phyloP scores from a whole-genome alignment of 345 rosid species.

The Corchorus olitorius region DNA sequence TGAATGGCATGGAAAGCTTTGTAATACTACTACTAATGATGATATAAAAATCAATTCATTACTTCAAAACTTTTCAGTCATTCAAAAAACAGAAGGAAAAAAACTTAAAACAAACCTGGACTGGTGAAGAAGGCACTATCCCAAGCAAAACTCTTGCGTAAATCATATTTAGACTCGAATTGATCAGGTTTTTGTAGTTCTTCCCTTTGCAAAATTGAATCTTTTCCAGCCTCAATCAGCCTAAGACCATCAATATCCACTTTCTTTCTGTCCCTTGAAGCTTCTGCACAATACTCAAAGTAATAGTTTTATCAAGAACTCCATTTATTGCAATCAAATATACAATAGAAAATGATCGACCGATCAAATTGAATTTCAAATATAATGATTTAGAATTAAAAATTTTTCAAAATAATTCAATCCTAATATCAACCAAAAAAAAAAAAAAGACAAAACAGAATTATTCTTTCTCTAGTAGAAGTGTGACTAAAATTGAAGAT shows the following conservation, averaged over 20 bases:
- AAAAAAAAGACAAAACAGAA: not conserved
- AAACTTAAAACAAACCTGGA: constrained; percentile 40
- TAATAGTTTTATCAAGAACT: not conserved
- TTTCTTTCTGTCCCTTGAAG: constrained; percentile 25
- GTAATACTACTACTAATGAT: too few species aligned
- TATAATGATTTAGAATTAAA: too few species aligned
- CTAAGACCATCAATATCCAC: constrained; percentile 24
- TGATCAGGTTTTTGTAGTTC: not conserved
- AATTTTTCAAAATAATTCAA: not conserved
- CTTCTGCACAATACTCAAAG: constrained; percentile 10
- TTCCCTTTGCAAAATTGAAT: not conserved
- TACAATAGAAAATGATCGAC: not conserved
- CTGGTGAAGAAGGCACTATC: constrained; percentile 66
- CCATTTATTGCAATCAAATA: not conserved
- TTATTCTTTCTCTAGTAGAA: not conserved
- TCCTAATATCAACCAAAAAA: not conserved
- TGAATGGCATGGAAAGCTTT: not conserved
- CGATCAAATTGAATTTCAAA: not conserved
- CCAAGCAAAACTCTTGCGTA: constrained; percentile 78
- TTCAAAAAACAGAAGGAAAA: not conserved
- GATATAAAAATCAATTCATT: not conserved
- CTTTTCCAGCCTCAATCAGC: not conserved
- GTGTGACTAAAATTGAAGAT: not conserved
- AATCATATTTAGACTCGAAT: constrained; percentile 24
- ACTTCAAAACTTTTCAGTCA: not conserved